A percentile compares a stretch with the other conserved stretches of the same genome.
Conservation (phyloP, 2,329 filamentous ascomycete species). For the Xenosphaeropsis pyriputrescens region DNA sequence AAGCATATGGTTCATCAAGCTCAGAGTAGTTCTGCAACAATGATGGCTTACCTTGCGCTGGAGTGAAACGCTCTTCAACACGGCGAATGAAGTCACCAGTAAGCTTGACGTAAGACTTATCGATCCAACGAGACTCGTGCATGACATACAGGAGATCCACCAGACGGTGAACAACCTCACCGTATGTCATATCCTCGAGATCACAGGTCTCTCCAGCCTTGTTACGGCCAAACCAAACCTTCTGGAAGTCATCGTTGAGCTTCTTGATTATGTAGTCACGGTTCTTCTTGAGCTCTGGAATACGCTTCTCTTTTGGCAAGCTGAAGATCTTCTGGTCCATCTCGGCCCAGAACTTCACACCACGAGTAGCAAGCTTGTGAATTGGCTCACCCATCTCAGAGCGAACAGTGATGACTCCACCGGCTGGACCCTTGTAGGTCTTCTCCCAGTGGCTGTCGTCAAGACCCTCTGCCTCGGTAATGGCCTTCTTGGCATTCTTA, state of each 20-base stretch:
- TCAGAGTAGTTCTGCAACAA: constrained; percentile 83
- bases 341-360: constrained; percentile 94
- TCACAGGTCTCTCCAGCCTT: constrained; percentile 68
- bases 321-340: constrained; percentile 99
- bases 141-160: constrained; percentile 85
- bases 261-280: constrained; percentile 88
- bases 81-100: constrained; percentile 94
- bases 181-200: constrained; percentile 91
- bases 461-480: constrained; percentile 71
- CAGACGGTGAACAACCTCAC: constrained; percentile 73
- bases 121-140: constrained; percentile 85
- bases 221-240: constrained; percentile 91
- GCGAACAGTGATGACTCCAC: constrained; percentile 88
- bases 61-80: constrained; percentile 89
- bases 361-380: constrained; percentile 93
- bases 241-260: constrained; percentile 91
- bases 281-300: constrained; percentile 77
- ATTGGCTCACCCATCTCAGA: constrained; percentile 99
- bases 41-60: constrained; percentile 55
- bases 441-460: constrained; percentile 80
- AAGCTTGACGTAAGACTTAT: constrained; percentile 65
- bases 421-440: constrained; percentile 81
- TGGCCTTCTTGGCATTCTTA: constrained; percentile 76
- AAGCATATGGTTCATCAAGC: constrained; percentile 65
- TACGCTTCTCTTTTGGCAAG: constrained; percentile 85